Evolutionary conservation across 2,329 filamentous ascomycete species (phyloP), one percentile per base, ranked within the genome.

Genomic region (Clonostachys rhizophaga): DNA sequence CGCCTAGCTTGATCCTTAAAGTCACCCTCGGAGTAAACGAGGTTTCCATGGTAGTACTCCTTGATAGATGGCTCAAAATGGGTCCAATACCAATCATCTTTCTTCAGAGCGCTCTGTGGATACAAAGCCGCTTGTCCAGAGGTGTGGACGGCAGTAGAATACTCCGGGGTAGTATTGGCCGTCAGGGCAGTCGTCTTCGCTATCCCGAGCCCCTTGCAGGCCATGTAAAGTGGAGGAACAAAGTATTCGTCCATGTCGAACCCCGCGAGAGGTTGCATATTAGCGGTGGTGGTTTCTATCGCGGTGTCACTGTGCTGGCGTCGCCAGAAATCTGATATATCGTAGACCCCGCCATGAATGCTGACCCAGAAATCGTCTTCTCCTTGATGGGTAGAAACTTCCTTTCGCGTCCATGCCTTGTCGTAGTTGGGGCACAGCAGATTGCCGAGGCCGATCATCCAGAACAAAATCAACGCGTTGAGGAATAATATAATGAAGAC

Each of bases 351-450:
- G 52, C 94, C 94, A 48, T 85, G 86, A 54, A 95, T 84, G 57
- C 87, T 90, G 58, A 97, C 92, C 71, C 79, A 99, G 63, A 85
- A 96, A 60, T 96, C 87, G 47, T 83, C 75, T 8, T 76, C 70
- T n/a, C 82, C 87, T 55, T 80, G 74, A 58, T 96, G 92, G 36
- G 70, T 78, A 12, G 69, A 57, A 7, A 96, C 83, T 62, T 99
- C 81, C 11, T 75, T 76, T 5, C 70, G 62, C 46, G 82, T 83
- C 91, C 91, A 99, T 4, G 83, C 94, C 64, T 96, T 96, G 72
- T 96, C 82, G 53, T 82, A 88, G 62, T 96, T 91, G 13, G 94
- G 94, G 62, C 94, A 99, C 5, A 97, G 74, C 2, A 99, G 66
- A 47, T 79, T 82, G 34, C 92, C 91, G 57, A 99, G 94, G 39